Evolutionary conservation across 495 filamentous ascomycete species (phyloP), one percentile per base, ranked within the genome.

Genomic region (Bombardia bombarda): DNA sequence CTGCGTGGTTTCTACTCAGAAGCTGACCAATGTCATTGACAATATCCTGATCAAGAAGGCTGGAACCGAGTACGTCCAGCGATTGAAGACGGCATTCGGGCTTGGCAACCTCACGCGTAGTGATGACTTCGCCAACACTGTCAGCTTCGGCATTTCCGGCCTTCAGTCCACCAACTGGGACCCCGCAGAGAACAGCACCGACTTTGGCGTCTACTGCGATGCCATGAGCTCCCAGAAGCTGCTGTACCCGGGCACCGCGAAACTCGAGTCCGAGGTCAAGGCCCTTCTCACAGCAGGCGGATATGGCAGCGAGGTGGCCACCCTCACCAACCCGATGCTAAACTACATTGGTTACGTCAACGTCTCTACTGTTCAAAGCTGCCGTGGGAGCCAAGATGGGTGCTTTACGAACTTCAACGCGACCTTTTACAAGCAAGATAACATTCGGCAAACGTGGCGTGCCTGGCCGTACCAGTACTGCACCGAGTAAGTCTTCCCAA

Each of bases 121-220:
- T 42, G 62, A 70, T 21, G 80, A 84, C 56, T 87, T 89, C 49
- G 82, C 77, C 32, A 67, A 65, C 34, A 53, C 66, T 0, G 56
- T 86, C 24, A 67, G 64, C 19, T 47, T 40, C 2, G 73, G 73
- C 1, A 69, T 86, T 35, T 59, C 59, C 9, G 57, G 56, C 2
- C 79, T 82, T 60, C 83, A 87, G 60, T 59, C 57, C 19, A 66
- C 71, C 3, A 86, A 85, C 55, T 89, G 84, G 84, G 83, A 87
- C 52, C 82, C 81, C 0, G 66, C 61, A 1, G 46, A 75, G 41
- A 79, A 76, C 51, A 58, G 58, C 31, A 63, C 70, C 7, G 41
- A 49, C 3, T 84, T 85, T 54, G 67, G 65, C 39, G 16, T 70
- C 13, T 87, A 77, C 52, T 87, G 82, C 55, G 58, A 54, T 26